A percentile compares a stretch with the other conserved stretches of the same genome.
These are phyloP conservation scores for Exserohilum turcica DNA, from an alignment of 2,329 filamentous ascomycete genomes.

Conservation along the genomic window DNA sequence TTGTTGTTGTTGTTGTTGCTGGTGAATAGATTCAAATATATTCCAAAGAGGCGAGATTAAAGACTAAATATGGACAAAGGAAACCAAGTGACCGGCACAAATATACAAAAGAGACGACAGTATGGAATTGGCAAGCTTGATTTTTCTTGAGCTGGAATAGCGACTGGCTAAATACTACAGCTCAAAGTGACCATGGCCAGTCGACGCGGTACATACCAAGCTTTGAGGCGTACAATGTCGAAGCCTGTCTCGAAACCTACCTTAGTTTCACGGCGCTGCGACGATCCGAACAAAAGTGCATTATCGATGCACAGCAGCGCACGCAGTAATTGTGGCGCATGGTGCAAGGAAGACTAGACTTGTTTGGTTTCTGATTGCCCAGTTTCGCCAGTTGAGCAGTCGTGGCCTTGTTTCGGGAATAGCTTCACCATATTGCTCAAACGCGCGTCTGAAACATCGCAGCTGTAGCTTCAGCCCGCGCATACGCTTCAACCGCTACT, in stretches of 20 bases:
- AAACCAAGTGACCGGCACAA: slow-evolving; percentile 40
- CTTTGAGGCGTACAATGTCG: slow-evolving; percentile 20
- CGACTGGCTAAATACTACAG: slow-evolving; percentile 3
- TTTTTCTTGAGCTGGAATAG: slow-evolving; percentile 2
- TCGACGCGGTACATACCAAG: slow-evolving; percentile 12
- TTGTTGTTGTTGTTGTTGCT: too few species aligned
- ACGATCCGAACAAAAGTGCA: slow-evolving; percentile 4
- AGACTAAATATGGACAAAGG: slow-evolving; percentile 15
- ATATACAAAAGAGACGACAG: slow-evolving; percentile 25
- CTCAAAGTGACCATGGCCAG: neutral
- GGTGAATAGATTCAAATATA: slow-evolving; percentile 12
- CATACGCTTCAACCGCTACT: neutral
- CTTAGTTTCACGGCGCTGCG: slow-evolving; percentile 31
- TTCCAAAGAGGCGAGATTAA: too few species aligned
- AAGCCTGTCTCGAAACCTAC: slow-evolving; percentile 29
- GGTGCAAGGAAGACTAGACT: slow-evolving; percentile 19
- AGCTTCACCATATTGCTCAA: slow-evolving; percentile 33
- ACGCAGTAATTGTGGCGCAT: slow-evolving; percentile 5
- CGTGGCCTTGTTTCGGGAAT: slow-evolving; percentile 25
- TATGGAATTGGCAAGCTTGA: slow-evolving; percentile 9
- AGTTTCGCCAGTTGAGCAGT: slow-evolving; percentile 12
- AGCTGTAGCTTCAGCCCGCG: slow-evolving; percentile 8
- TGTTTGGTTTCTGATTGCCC: slow-evolving; percentile 18
- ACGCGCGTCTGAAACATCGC: slow-evolving; percentile 35
- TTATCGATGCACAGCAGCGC: slow-evolving; percentile 1